A percentile compares a stretch with the other conserved stretches of the same genome.
Conservation (phyloP, 1,284 basidiomycete species). For the Leccinum griseonigrum region DNA sequence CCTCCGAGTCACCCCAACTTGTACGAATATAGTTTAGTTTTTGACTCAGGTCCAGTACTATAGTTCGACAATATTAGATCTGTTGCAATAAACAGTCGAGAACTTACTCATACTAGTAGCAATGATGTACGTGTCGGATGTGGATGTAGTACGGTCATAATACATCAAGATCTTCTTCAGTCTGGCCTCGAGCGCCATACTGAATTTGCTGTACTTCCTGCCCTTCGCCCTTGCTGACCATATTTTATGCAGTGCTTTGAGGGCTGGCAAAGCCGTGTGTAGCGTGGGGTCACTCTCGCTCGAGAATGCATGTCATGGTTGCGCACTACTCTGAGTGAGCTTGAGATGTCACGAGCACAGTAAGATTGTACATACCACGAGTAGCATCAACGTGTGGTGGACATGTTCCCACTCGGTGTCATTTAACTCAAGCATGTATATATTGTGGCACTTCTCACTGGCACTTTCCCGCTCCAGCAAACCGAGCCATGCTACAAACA, state of each 20-base stretch:
- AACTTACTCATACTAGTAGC: slow-evolving; percentile 3
- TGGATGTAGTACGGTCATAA: neutral
- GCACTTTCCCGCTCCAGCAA: neutral
- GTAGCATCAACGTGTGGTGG: neutral
- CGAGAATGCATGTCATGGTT: neutral
- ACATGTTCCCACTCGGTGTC: neutral
- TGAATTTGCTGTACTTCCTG: neutral
- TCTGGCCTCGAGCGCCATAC: neutral
- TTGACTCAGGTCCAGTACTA: slow-evolving; percentile 1
- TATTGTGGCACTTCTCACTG: neutral
- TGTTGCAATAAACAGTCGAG: neutral
- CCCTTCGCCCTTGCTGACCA: neutral
- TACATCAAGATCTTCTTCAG: neutral
- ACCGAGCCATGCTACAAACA: neutral
- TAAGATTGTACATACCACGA: neutral
- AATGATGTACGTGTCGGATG: neutral
- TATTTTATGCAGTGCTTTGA: neutral
- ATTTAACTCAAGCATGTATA: neutral
- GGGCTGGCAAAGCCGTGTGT: neutral
- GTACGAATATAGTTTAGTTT: neutral
- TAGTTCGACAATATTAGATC: neutral
- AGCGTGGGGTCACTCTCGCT: neutral
- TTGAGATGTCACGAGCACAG: neutral
- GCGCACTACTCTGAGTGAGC: neutral
- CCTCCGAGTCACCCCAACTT: slow-evolving; percentile 2